Conservation (phyloP, 2,329 filamentous ascomycete genomes). For the Bipolaris gigantea region DNA sequence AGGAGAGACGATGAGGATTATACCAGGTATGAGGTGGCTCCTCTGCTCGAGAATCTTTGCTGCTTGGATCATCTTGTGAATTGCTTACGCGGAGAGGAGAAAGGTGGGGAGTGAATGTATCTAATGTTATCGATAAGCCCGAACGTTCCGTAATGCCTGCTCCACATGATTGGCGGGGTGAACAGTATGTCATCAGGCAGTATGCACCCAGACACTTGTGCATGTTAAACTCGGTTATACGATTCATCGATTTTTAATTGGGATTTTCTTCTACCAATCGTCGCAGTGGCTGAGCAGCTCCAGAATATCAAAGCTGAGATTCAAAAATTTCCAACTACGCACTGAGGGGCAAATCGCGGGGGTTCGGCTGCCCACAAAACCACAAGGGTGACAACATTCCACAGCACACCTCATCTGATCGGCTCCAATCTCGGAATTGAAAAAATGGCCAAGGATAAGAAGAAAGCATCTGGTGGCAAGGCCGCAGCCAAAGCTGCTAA, state of each 20-base stretch:
- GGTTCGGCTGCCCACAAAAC: background rate
- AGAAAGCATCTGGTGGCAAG: slow-evolving; percentile 50
- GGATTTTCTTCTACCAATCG: background rate
- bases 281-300: background rate
- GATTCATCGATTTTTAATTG: background rate
- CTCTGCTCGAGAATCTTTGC: slow-evolving; percentile 53
- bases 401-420: background rate
- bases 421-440: background rate
- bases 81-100: slow-evolving; percentile 3
- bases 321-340: slow-evolving; percentile 21
- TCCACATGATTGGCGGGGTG: slow-evolving; percentile 12
- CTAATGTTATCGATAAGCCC: slow-evolving; percentile 25
- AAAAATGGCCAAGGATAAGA: slow-evolving; percentile 57
- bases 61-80: slow-evolving; percentile 44
- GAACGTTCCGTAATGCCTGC: slow-evolving; percentile 17
- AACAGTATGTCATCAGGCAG: background rate
- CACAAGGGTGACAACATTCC: background rate
- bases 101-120: slow-evolving; percentile 17
- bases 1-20: background rate
- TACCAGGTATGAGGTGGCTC: slow-evolving; percentile 51
- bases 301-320: background rate
- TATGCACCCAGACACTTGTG: background rate
- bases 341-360: slow-evolving; percentile 22
- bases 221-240: background rate
- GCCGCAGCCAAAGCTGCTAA: slow-evolving; percentile 58